Base-by-base conservation (phyloP, 331 rosid species). In the Pyrus hybrid region DNA sequence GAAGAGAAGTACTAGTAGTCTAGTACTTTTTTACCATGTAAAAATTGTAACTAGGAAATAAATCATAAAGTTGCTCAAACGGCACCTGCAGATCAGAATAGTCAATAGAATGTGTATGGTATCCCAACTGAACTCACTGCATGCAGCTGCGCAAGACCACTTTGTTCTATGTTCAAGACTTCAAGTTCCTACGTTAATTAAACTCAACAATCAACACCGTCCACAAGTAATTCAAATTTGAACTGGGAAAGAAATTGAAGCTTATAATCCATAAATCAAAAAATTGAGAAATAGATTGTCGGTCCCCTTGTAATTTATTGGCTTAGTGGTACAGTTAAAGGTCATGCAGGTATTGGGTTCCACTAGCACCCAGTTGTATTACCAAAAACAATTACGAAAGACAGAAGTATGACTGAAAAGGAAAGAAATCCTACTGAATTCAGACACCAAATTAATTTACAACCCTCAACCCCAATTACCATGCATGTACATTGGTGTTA, bases 381-480 rank as follows among this genome's bases (percentile, higher is more conserved):
- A 43, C 12, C 49, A 13, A 18, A 72, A 60, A 13, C 18, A 60
- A 35, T 8, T 21, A n/a, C 12, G 28, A 73, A 23, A 17, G 18
- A 16, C 18, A 43, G 41, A 62, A 62, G 67, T 62, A 25, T 62
- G 25, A 73, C 30, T 61, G 25, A 10, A 76, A 82, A 83, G 71
- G 72, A 45, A 71, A 85, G 66, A 80, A 80, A 76, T 78, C 78
- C 72, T 51, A 13, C 22, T 56, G 16, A 56, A 47, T 28, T 65
- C 58, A 12, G 64, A 60, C 64, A 23, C 35, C 80, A 13, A 82
- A 84, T 82, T 76, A 14, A 13, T 62, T 60, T 83, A 79, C 83
- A 86, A 78, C 80, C 62, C 77, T 79, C 26, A 22, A 7, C 64
- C 67, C 75, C 47, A 25, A 12, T 45, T 71, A 70, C 41, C 28